These are phyloP conservation scores for Filobasidium uniguttulatum DNA, from an alignment of 1,284 basidiomycete genomes.

Conservation along the genomic window DNA sequence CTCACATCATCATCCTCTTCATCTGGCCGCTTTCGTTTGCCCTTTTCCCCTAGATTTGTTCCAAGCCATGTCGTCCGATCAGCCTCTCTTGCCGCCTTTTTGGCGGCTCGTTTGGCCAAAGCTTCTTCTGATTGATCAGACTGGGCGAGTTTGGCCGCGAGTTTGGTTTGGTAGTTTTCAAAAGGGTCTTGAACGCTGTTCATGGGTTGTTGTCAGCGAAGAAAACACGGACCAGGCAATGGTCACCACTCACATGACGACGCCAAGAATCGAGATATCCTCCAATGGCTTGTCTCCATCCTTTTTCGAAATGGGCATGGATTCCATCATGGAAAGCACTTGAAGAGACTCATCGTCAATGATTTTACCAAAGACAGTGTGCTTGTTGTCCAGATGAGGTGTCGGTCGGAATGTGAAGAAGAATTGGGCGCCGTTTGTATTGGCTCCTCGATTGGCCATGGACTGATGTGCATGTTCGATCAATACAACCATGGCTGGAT, in stretches of 20 bases:
- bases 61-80: conserved; percentile 39
- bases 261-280: conserved; percentile 46
- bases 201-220: neutral
- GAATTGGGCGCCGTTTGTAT: conserved; percentile 79
- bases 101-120: conserved; percentile 25
- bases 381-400: conserved; percentile 49
- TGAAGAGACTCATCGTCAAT: conserved; percentile 70
- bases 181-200: conserved; percentile 39
- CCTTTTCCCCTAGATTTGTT: conserved; percentile 34
- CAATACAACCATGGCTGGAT: neutral
- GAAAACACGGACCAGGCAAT: neutral
- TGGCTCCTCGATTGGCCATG: conserved; percentile 84
- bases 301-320: conserved; percentile 54
- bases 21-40: conserved; percentile 25
- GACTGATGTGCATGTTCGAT: conserved; percentile 27
- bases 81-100: conserved; percentile 35
- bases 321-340: conserved; percentile 70
- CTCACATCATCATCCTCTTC: conserved; percentile 23
- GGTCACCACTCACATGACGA: conserved; percentile 31
- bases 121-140: conserved; percentile 32
- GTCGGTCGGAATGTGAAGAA: conserved; percentile 74
- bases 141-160: conserved; percentile 32
- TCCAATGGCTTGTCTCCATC: conserved; percentile 76
- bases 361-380: conserved; percentile 92
- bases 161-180: conserved; percentile 34